Base-by-base conservation (phyloP, 1,139 yeast genomes). In the Blastobotrys illinoisensis region DNA sequence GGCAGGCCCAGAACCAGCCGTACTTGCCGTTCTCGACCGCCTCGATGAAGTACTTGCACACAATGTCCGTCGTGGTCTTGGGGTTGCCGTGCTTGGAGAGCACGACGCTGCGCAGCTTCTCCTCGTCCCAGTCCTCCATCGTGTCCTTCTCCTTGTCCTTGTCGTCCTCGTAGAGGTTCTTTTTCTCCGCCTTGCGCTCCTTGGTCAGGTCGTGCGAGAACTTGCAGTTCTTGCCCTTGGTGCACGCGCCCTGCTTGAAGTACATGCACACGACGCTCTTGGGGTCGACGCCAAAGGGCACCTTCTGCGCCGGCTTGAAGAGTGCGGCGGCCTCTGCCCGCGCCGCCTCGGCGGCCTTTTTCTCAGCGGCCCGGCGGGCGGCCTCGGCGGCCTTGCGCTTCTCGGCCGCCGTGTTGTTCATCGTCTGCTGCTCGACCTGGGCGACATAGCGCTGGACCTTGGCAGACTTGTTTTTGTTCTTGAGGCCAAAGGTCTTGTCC, bases 1-100 rank as follows among this genome's bases (percentile, higher is more conserved):
- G 99, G 76, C 99, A 93, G 32, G 81, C 80, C 99, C 99, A 93
- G 73, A 93, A 91, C 99, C 99, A 93, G 65, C 99, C 99, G 69
- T 95, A 93, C 70, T 93, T 91, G 56, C 95, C 95, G 67, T 90
- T 90, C 69, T 95, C 99, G 58, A 95, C 98, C 0, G 99, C 99
- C 58, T 90, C 97, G 64, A 93, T 88, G 74, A 95, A 95, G 72
- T 73, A 83, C 71, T 91, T 93, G 80, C 99, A 95, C 49, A 95
- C 90, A 62, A 81, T 95, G 60, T 93, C 98, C 1, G 99, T 95
- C 24, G 98, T 90, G 13, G 97, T 90, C 70, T 85, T 83, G 52
- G 86, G 93, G 71, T 93, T 93, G 55, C 99, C 98, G 66, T 90
- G 97, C 74, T 93, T 95, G 54, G 97, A 89, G 62, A 79, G 58